These are phyloP conservation scores for Rhodotorula sp. DNA, from an alignment of 1,284 basidiomycete species.

Conservation along the genomic window DNA sequence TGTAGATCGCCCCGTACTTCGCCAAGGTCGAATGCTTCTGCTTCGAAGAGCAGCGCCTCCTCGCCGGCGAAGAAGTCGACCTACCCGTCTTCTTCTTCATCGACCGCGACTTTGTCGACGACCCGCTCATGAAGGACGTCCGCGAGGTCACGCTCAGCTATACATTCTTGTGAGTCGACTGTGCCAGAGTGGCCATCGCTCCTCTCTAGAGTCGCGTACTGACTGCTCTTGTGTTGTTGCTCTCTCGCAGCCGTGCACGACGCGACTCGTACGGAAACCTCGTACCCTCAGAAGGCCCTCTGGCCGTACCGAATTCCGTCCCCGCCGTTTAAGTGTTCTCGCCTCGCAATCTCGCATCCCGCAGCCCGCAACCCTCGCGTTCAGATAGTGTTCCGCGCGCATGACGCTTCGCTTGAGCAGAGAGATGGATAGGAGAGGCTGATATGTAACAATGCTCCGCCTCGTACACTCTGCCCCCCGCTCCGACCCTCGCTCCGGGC, in stretches of 20 bases:
- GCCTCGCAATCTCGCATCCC: background rate
- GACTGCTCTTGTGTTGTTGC: too few relatives aligned
- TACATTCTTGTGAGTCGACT: conserved; percentile 77
- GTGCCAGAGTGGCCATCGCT: too few relatives aligned
- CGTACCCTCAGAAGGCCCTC: conserved; percentile 33
- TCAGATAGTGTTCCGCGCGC: too few relatives aligned
- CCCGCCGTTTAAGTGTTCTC: conserved; percentile 16
- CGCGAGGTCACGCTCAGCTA: conserved; percentile 92
- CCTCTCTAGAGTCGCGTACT: background rate
- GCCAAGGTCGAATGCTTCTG: conserved; percentile 99
- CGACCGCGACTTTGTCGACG: conserved; percentile 83
- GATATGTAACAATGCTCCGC: too few relatives aligned
- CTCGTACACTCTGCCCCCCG: background rate
- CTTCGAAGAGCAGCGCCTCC: conserved; percentile 95
- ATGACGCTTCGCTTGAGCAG: background rate
- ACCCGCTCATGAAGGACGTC: conserved; percentile 78
- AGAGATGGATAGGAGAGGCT: background rate
- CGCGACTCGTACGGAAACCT: conserved; percentile 38
- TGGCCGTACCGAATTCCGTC: conserved; percentile 26
- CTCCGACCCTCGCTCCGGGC: background rate
- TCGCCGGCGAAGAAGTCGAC: conserved; percentile 95
- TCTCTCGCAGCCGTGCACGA: conserved; percentile 29
- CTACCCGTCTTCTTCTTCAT: conserved; percentile 99
- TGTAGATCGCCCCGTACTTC: conserved; percentile 93
- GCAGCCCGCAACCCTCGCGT: background rate